Percentiles rank a stretch among this genome's conserved stretches.
phyloP scores from a whole-genome alignment of 768 basidiomycete species.

The Boletus vermiculosoides region DNA sequence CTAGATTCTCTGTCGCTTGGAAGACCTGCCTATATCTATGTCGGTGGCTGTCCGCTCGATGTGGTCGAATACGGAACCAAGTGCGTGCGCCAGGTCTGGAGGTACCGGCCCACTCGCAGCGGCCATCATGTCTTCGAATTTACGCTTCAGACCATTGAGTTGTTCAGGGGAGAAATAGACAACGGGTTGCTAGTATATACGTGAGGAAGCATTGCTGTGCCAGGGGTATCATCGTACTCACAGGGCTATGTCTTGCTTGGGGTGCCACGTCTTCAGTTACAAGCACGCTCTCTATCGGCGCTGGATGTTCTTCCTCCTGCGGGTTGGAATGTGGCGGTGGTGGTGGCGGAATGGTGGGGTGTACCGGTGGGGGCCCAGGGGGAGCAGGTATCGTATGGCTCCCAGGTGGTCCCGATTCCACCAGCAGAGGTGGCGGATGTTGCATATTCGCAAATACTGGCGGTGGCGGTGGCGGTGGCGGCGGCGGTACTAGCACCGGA shows the following conservation, averaged over 20 bases:
- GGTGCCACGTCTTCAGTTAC: slow-evolving; percentile 17
- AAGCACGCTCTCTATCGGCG: slow-evolving; percentile 17
- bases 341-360: slow-evolving; percentile 9
- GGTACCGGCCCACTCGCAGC: slow-evolving; percentile 32
- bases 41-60: slow-evolving; percentile 32
- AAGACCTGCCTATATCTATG: slow-evolving; percentile 22
- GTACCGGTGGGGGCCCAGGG: slow-evolving; percentile 7
- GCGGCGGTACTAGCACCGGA: slow-evolving; percentile 4
- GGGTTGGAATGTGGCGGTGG: slow-evolving; percentile 6
- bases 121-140: slow-evolving; percentile 33
- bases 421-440: slow-evolving; percentile 20
- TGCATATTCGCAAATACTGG: slow-evolving; percentile 26
- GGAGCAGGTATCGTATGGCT: slow-evolving; percentile 12
- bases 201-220: neutral
- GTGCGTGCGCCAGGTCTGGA: slow-evolving; percentile 31
- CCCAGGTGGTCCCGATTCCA: slow-evolving; percentile 18
- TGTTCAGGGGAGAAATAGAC: slow-evolving; percentile 35
- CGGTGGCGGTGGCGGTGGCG: slow-evolving; percentile 17
- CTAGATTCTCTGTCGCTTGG: slow-evolving; percentile 30
- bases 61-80: slow-evolving; percentile 35
- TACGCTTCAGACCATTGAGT: slow-evolving; percentile 29
- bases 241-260: slow-evolving; percentile 17
- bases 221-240: slow-evolving; percentile 1
- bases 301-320: slow-evolving; percentile 16
- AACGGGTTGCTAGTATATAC: slow-evolving; percentile 16